phyloP scores from a whole-genome alignment of 208 protist genomes.

The Novymonas esmeraldas region DNA sequence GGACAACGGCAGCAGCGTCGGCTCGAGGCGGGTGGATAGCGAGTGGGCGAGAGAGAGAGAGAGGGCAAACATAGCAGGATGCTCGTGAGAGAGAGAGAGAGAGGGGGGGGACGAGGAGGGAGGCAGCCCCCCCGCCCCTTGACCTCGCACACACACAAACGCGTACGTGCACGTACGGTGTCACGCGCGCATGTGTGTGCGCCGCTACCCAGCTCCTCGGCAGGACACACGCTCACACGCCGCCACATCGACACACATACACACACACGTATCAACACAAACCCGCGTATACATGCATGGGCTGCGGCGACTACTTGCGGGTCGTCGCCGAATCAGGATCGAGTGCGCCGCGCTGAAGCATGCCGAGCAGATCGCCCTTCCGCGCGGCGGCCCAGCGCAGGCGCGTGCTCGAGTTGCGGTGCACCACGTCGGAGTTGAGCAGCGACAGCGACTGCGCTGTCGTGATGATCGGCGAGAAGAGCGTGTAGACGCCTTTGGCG shows the following conservation, averaged over 20 bases:
- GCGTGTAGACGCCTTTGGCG: constrained; percentile 81
- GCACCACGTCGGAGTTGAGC: constrained; percentile 78
- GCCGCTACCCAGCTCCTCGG: too few species aligned
- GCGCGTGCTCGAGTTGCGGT: constrained; percentile 47
- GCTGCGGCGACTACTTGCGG: constrained; percentile 6
- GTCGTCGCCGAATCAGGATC: constrained; percentile 42
- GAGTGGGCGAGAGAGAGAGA: too few species aligned
- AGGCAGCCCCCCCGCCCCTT: too few species aligned
- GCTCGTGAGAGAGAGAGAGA: too few species aligned
- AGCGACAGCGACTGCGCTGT: constrained; percentile 81
- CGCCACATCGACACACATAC: neutral
- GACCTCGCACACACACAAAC: too few species aligned
- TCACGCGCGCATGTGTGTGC: too few species aligned
- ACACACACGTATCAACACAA: neutral
- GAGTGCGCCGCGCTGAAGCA: constrained; percentile 70
- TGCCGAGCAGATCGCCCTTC: constrained; percentile 62
- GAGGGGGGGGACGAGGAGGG: too few species aligned
- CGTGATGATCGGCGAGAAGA: constrained; percentile 74
- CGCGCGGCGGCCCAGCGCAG: constrained; percentile 39
- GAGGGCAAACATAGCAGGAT: too few species aligned
- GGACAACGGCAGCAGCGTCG: too few species aligned
- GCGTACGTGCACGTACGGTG: too few species aligned
- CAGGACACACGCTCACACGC: too few species aligned
- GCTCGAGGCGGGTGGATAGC: too few species aligned
- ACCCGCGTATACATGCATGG: neutral